Percentiles rank a stretch among this genome's conserved stretches.
phyloP scores from a whole-genome alignment of 2,329 filamentous ascomycete genomes.

The Neoascochyta sp. region DNA sequence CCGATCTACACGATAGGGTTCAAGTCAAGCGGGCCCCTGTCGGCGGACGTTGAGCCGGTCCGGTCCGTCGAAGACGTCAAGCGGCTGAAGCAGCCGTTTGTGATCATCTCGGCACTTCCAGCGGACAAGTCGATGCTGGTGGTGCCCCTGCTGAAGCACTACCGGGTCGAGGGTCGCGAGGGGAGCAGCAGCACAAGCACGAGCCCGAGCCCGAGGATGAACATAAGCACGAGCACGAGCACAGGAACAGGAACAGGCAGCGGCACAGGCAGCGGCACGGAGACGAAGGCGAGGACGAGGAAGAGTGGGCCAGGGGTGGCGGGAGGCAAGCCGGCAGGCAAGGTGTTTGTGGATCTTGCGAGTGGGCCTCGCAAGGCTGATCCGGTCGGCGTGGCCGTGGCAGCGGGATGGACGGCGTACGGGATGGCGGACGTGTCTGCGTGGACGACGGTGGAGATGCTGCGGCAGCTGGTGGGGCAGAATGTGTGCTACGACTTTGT shows the following conservation, averaged over 20 bases:
- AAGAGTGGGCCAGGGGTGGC: slow-evolving; percentile 22
- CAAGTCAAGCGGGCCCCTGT: slow-evolving; percentile 57
- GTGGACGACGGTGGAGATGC: slow-evolving; percentile 78
- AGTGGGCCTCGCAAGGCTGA: slow-evolving; percentile 64
- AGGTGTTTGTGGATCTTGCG: slow-evolving; percentile 78
- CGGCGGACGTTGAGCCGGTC: slow-evolving; percentile 61
- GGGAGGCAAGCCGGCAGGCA: slow-evolving; percentile 42
- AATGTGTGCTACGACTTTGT: slow-evolving; percentile 89
- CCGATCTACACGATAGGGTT: slow-evolving; percentile 85
- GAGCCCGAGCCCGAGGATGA: too few relatives aligned
- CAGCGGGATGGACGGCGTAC: slow-evolving; percentile 75
- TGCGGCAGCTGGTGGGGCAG: slow-evolving; percentile 74
- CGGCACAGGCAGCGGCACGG: too few relatives aligned
- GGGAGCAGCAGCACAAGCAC: slow-evolving; percentile 21
- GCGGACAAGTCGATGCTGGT: slow-evolving; percentile 76
- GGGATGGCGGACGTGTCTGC: slow-evolving; percentile 75
- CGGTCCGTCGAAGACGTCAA: slow-evolving; percentile 75
- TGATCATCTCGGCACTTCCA: slow-evolving; percentile 74
- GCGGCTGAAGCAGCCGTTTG: slow-evolving; percentile 73
- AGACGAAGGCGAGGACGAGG: too few relatives aligned
- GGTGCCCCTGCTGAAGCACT: slow-evolving; percentile 72
- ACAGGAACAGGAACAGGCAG: slow-evolving; percentile 13
- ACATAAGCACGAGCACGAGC: too few relatives aligned
- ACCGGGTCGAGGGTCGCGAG: slow-evolving; percentile 49
- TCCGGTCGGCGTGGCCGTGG: slow-evolving; percentile 65